phyloP scores from a whole-genome alignment of 106 monocot genomes.

The Dioscorea zingiberensis region DNA sequence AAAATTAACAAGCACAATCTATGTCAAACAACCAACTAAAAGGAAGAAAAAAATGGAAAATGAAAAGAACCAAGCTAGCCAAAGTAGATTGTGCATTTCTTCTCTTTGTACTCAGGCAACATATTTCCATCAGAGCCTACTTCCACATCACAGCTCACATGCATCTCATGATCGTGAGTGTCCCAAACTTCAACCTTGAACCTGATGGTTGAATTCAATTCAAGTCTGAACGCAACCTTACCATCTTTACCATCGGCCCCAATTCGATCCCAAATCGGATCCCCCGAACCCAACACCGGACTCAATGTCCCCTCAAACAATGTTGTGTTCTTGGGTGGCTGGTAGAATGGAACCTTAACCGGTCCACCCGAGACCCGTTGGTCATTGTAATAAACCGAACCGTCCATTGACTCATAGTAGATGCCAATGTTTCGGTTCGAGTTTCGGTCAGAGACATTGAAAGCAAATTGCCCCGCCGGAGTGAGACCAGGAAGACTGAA shows the following conservation, averaged over 20 bases:
- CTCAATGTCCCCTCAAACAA: slow-evolving; percentile 17
- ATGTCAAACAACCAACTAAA: no score
- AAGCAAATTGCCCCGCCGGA: slow-evolving; percentile 25
- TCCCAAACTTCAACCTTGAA: slow-evolving; percentile 12
- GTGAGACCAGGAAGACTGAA: slow-evolving; percentile 30
- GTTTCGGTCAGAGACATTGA: slow-evolving; percentile 57
- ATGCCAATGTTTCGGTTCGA: slow-evolving; percentile 74
- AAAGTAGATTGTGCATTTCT: slow-evolving; percentile 13
- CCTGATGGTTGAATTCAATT: slow-evolving; percentile 3
- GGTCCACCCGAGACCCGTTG: slow-evolving; percentile 23
- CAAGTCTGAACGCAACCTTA: slow-evolving; percentile 6
- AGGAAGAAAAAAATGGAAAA: no score
- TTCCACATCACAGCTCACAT: slow-evolving; percentile 6
- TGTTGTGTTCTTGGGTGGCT: slow-evolving; percentile 68
- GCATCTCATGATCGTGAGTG: slow-evolving; percentile 10
- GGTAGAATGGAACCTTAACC: slow-evolving; percentile 39
- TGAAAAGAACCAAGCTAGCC: neutral
- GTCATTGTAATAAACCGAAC: slow-evolving; percentile 43
- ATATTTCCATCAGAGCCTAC: slow-evolving; percentile 4
- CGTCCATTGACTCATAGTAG: slow-evolving; percentile 47
- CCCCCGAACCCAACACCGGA: neutral
- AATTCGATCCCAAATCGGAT: neutral
- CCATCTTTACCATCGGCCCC: neutral
- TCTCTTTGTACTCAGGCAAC: neutral
- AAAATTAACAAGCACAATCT: no score